Evolutionary conservation across 768 basidiomycete species (phyloP), one percentile per base, ranked within the genome.

Genomic region (Xerocomus potaroensis): DNA sequence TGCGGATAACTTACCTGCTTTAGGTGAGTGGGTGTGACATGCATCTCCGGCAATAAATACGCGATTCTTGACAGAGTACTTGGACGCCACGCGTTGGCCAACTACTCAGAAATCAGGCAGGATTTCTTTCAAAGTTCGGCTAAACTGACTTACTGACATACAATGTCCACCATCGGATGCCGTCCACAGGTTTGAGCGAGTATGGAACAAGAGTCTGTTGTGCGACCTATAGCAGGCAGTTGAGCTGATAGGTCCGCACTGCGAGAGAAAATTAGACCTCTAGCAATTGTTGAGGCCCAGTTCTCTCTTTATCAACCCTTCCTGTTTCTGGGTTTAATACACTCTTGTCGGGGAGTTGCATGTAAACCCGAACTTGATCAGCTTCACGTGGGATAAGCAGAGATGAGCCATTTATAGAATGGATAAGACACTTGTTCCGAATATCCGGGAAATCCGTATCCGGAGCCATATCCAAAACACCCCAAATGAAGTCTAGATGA

Each of bases 21-120:
- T 71, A 1, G 69, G 69, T 1, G 69, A 73, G 39, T 72, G 72
- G 15, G 71, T 73, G 47, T 72, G 74, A 30, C 74, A 79, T 3
- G 77, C 77, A 50, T 78, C 78, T 11, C 80, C 79, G 0, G 74
- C 79, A 38, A 81, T 79, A 53, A 80, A 78, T 2, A 79, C 67
- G 5, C 80, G 74, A 26, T 79, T 61, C 32, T 70, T 50, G 1
- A 69, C 55, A 2, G 73, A 72, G 59, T 73, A 81, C n/a, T 64
- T 64, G 24, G 76, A 70, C 12, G 79, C 77, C 8, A 81, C 73
- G 4, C 80, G 71, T 55, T 81, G 79, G 2, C 78, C 78, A 40
- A 80, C 78, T 78, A 30, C 26, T 21, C 14, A 24, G 33, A 21
- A 10, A 15, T 52, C 27, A 43, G 39, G 9, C 22, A 21, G 10